phyloP scores from a whole-genome alignment of 2,329 filamentous ascomycete genomes.

The Paraconiothyrium brasiliense region DNA sequence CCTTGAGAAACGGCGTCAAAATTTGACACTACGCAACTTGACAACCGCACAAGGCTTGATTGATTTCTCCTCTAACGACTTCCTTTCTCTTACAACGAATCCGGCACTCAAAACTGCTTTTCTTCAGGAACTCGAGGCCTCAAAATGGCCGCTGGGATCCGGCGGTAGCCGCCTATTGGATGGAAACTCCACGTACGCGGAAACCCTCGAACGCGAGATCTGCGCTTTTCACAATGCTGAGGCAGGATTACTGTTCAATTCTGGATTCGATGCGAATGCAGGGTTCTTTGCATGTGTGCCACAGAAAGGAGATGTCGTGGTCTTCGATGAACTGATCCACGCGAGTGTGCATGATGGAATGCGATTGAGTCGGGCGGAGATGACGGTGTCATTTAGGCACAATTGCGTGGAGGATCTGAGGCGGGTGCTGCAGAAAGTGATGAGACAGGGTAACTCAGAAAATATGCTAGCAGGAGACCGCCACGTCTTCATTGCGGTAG shows the following conservation, averaged over 20 bases:
- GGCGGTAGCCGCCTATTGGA: slow-evolving; percentile 71
- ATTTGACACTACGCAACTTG: slow-evolving; percentile 44
- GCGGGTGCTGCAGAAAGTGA: slow-evolving; percentile 53
- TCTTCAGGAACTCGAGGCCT: slow-evolving; percentile 55
- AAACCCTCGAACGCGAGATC: slow-evolving; percentile 67
- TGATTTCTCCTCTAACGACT: slow-evolving; percentile 74
- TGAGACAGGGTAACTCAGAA: slow-evolving; percentile 34
- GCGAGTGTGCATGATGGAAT: slow-evolving; percentile 83
- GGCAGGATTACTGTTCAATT: slow-evolving; percentile 68
- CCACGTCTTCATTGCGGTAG: slow-evolving; percentile 46
- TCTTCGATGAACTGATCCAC: slow-evolving; percentile 78
- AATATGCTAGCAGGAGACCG: slow-evolving; percentile 45
- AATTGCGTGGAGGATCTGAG: slow-evolving; percentile 58
- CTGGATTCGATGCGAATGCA: slow-evolving; percentile 60
- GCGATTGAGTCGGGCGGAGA: slow-evolving; percentile 67
- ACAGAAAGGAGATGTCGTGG: slow-evolving; percentile 60
- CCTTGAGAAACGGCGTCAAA: slow-evolving; percentile 53
- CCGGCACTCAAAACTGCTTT: slow-evolving; percentile 58
- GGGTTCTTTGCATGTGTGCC: slow-evolving; percentile 60
- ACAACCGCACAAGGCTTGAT: slow-evolving; percentile 46
- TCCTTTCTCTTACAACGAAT: slow-evolving; percentile 66
- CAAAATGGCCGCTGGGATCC: slow-evolving; percentile 59
- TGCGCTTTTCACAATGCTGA: slow-evolving; percentile 68
- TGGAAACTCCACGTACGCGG: slow-evolving; percentile 69
- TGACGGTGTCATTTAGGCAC: slow-evolving; percentile 64